Base-by-base conservation (phyloP, 1,284 basidiomycete genomes). In the Ustanciosporium gigantosporum region DNA sequence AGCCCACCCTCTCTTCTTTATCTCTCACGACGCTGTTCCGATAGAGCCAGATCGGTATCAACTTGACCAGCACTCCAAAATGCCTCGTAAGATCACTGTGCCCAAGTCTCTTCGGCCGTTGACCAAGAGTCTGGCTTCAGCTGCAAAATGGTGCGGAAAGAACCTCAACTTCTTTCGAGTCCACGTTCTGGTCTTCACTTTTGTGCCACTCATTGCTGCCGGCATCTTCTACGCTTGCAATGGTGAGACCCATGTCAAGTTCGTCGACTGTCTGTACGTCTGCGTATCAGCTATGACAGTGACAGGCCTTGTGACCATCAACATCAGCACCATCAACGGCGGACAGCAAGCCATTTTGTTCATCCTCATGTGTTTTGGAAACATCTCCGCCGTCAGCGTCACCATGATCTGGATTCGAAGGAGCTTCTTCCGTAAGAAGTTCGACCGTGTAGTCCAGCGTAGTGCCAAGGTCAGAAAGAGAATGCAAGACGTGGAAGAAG, bases 271-370 rank as follows among this genome's bases (percentile, higher is more conserved):
- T 11, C 82, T 91, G 34, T 91, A 85, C 80, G 83, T 84, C 68
- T 88, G 84, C 55, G 83, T 89, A 70, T 88, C 86, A 75, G 85
- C 88, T 8, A 85, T 90, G 81, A 86, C 86, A 3, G 87, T 90
- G 49, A 89, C 87, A 66, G 89, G 90, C 13, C 81, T 91, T 21
- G 82, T 83, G 32, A 86, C 88, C 5, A 80, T 89, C 62, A 85
- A 91, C 76, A 78, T 91, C 67, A 89, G 87, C 71, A 80, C 81
- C 35, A 79, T 89, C 68, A 91, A 88, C 1, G 79, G 80, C 36
- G 88, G 85, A 81, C 89, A 91, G 73, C 90, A 91, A 80, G 81
- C 80, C 15, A 81, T 91, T 19, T 70, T 91, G 19, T 77, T 74
- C 51, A 46, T 78, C 46, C 60, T 77, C 31, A 77, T 78, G 70